Base-by-base conservation (phyloP, 306 rosid species). In the Dalbergia oliveri region DNA sequence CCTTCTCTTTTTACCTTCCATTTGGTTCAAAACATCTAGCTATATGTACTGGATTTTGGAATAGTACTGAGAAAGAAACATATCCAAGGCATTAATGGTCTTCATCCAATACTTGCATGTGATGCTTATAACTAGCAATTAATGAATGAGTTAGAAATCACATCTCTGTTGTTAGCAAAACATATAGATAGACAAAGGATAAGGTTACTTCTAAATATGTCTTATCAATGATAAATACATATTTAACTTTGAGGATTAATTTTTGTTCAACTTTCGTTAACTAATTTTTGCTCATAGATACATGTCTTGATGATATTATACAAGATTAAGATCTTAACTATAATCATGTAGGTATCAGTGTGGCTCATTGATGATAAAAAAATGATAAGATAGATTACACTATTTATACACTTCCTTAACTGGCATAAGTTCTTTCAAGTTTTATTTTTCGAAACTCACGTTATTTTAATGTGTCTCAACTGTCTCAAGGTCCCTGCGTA, bases 71-170 rank as follows among this genome's bases (percentile, higher is more conserved):
- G 16, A 50, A 21, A 21, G 23, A 21, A 21, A 63, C 11, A 34
- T 72, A 65, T 35, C 11, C 54, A 34, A 11, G 61, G n/a, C 39
- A 33, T 76, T 62, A 47, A 9, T 12, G 23, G 14, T 62, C 35
- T 31, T 75, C 44, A 39, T 66, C n/a, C n/a, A n/a, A n/a, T n/a
- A 44, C 49, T 68, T 43, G 50, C 60, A 13, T 43, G 23, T 50
- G 64, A 34, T 61, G 72, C 31, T 14, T 12, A 15, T 14, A 16
- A 79, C 64, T 50, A 47, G 64, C n/a, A 67, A 57, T 58, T 56
- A 62, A 71, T 47, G 9, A 60, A 26, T 58, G 82, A 18, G 16
- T 45, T 50, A 35, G 5, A 50, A 2, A 21, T 15, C 58, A 37
- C 72, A 14, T 51, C 16, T 61, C 34, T 14, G 47, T 47, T 49